These are phyloP conservation scores for Yarrowia porcina DNA, from an alignment of 805 yeast species.

Conservation along the genomic window DNA sequence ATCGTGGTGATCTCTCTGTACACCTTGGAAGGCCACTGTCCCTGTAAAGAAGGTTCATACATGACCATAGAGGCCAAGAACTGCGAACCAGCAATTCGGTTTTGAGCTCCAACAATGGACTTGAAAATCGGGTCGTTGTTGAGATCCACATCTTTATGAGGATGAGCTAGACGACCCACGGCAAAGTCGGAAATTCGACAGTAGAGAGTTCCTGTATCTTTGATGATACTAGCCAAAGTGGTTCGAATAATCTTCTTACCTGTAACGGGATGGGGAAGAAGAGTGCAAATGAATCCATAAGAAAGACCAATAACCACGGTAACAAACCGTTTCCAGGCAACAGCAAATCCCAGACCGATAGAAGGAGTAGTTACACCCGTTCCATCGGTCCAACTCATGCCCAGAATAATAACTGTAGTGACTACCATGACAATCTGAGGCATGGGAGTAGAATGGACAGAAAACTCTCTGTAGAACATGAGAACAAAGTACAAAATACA, in stretches of 20 bases:
- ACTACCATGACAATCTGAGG: slow-evolving; percentile 36
- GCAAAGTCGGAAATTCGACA: slow-evolving; percentile 37
- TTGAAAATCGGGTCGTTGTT: slow-evolving; percentile 32
- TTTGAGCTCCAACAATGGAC: slow-evolving; percentile 26
- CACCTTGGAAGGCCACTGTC: slow-evolving; percentile 37
- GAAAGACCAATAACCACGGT: slow-evolving; percentile 38
- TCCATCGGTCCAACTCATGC: slow-evolving; percentile 36
- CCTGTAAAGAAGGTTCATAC: slow-evolving; percentile 40
- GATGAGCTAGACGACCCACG: slow-evolving; percentile 31
- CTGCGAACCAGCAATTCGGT: slow-evolving; percentile 26
- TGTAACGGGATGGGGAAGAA: slow-evolving; percentile 38
- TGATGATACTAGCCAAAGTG: slow-evolving; percentile 33
- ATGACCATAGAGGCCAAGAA: slow-evolving; percentile 13
- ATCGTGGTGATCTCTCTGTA: slow-evolving; percentile 35
- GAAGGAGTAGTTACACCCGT: background rate
- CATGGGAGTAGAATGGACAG: slow-evolving; percentile 35
- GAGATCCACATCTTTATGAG: slow-evolving; percentile 31
- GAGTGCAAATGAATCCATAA: slow-evolving; percentile 36
- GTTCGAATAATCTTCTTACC: slow-evolving; percentile 37
- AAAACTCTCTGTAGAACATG: slow-evolving; percentile 35
- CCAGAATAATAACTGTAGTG: slow-evolving; percentile 36
- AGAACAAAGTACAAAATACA: slow-evolving; percentile 29
- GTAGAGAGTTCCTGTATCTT: slow-evolving; percentile 35
- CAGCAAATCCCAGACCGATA: slow-evolving; percentile 33
- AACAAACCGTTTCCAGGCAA: slow-evolving; percentile 39